Conservation (phyloP, 2,329 filamentous ascomycete genomes). For the Xylariomycetidae sp. region DNA sequence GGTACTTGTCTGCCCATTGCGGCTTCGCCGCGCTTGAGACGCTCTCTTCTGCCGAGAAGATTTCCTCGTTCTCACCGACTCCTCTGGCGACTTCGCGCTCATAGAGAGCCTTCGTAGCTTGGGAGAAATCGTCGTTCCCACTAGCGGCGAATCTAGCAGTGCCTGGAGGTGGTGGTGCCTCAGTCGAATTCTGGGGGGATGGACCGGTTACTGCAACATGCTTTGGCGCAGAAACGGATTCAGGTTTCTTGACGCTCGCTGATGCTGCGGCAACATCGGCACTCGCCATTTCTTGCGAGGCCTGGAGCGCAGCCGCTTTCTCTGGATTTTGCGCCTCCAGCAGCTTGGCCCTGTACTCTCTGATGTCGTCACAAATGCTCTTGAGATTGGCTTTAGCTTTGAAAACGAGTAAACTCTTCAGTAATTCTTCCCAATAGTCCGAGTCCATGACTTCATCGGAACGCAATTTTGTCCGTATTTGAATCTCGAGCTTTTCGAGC, state of each 20-base stretch:
- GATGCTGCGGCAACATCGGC: neutral
- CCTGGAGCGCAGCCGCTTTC: slow-evolving; percentile 50
- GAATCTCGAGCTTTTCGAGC: slow-evolving; percentile 77
- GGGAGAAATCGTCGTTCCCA: slow-evolving; percentile 75
- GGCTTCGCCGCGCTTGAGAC: slow-evolving; percentile 61
- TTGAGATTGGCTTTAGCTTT: slow-evolving; percentile 85
- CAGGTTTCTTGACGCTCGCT: slow-evolving; percentile 1
- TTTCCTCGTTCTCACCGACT: slow-evolving; percentile 89
- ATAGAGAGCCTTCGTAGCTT: slow-evolving; percentile 82
- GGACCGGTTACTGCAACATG: slow-evolving; percentile 9
- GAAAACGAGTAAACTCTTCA: slow-evolving; percentile 80
- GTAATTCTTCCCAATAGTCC: slow-evolving; percentile 94
- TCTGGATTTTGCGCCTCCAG: slow-evolving; percentile 64
- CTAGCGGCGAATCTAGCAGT: slow-evolving; percentile 65
- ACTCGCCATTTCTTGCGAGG: too few relatives aligned
- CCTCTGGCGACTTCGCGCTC: slow-evolving; percentile 90
- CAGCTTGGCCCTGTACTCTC: slow-evolving; percentile 61
- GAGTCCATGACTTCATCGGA: slow-evolving; percentile 91
- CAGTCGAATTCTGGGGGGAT: slow-evolving; percentile 27
- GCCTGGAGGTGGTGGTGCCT: slow-evolving; percentile 44
- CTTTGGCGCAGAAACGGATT: slow-evolving; percentile 22
- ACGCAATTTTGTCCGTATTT: slow-evolving; percentile 80
- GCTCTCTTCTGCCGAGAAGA: slow-evolving; percentile 86
- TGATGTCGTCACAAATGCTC: slow-evolving; percentile 71
- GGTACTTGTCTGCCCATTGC: slow-evolving; percentile 79